Evolutionary conservation across 768 basidiomycete species (phyloP).

Genomic region (Gymnopilus junonius): DNA sequence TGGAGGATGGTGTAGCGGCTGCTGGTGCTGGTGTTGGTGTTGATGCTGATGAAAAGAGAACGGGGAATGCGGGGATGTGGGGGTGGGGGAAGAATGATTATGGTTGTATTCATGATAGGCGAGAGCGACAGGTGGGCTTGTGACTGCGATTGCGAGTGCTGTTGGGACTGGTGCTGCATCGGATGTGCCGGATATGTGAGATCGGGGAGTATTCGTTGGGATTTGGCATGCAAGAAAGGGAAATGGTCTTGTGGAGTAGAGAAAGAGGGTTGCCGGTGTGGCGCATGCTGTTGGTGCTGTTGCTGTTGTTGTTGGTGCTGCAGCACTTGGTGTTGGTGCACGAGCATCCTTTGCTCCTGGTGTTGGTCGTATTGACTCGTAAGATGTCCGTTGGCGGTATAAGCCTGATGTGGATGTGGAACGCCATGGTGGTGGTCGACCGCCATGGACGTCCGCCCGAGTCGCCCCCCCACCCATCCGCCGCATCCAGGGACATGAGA

Average conservation of each 20-base stretch:
- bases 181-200: constrained; percentile 14
- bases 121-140: constrained; percentile 6
- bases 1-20: constrained; percentile 13
- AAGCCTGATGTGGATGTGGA: constrained; percentile 15
- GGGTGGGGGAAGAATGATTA: constrained; percentile 1
- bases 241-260: constrained; percentile 25
- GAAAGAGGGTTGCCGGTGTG: constrained; percentile 16
- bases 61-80: constrained; percentile 17
- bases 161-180: constrained; percentile 12
- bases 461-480: constrained; percentile 44
- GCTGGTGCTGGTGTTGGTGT: constrained; percentile 6
- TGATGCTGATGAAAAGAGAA: constrained; percentile 18
- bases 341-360: constrained; percentile 12
- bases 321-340: constrained; percentile 22
- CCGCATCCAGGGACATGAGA: constrained; percentile 58
- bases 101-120: constrained; percentile 11
- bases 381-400: not conserved
- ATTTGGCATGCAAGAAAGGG: constrained; percentile 27
- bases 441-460: constrained; percentile 22
- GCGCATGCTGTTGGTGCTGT: constrained; percentile 23
- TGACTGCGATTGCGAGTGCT: not conserved
- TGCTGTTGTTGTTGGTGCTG: constrained; percentile 26
- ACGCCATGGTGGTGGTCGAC: constrained; percentile 18
- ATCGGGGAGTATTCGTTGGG: constrained; percentile 17
- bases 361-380: constrained; percentile 10